Conservation (phyloP, 176 grass and related monocot genomes). For the Musa beccarii region DNA sequence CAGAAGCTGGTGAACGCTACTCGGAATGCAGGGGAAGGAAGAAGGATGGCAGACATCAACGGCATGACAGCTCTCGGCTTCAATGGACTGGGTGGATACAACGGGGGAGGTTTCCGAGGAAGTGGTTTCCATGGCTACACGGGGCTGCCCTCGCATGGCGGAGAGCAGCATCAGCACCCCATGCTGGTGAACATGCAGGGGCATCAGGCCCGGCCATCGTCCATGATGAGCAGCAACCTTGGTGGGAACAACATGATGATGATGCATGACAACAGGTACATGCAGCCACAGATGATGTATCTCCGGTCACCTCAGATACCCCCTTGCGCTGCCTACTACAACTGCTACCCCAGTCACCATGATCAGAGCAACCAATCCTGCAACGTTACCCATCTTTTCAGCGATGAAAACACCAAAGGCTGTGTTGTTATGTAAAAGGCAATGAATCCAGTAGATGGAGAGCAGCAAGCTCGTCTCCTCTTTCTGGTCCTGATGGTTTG, state of each 20-base stretch:
- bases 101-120: neutral
- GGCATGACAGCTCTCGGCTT: neutral
- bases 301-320: neutral
- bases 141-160: neutral
- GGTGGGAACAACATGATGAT: constrained; percentile 5
- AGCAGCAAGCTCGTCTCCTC: neutral
- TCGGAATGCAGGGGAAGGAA: constrained; percentile 4
- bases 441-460: neutral
- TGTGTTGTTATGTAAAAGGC: constrained; percentile 9
- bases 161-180: neutral
- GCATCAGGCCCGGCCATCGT: neutral
- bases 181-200: constrained; percentile 4
- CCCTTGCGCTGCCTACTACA: constrained; percentile 1
- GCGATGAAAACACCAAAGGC: constrained; percentile 22
- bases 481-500: neutral
- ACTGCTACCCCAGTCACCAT: neutral
- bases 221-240: constrained; percentile 6
- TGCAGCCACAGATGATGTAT: constrained; percentile 19
- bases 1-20: neutral
- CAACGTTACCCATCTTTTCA: constrained; percentile 8
- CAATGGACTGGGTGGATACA: neutral
- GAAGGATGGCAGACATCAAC: constrained; percentile 2
- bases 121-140: neutral
- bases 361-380: neutral
- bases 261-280: constrained; percentile 4